These are phyloP conservation scores for Podaxis sp. DNA, from an alignment of 768 basidiomycete genomes.

Conservation along the genomic window DNA sequence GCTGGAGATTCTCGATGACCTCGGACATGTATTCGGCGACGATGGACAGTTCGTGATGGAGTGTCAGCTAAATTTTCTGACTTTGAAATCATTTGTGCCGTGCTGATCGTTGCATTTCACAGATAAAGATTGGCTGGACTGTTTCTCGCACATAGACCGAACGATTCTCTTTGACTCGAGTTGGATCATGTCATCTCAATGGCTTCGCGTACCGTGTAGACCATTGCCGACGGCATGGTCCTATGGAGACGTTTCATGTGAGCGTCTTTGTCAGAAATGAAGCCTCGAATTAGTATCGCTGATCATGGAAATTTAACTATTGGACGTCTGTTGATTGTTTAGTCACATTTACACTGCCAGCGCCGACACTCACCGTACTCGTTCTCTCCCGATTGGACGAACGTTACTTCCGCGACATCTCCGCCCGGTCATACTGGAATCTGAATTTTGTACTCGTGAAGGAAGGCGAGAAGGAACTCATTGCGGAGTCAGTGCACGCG, in stretches of 20 bases:
- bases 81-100: not conserved
- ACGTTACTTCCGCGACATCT: slow-evolving; percentile 48
- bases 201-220: slow-evolving; percentile 44
- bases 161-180: slow-evolving; percentile 45
- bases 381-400: slow-evolving; percentile 51
- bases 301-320: not conserved
- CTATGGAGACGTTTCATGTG: slow-evolving; percentile 55
- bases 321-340: no score
- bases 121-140: slow-evolving; percentile 42
- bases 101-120: not conserved
- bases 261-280: slow-evolving; percentile 19
- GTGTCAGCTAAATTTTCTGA: slow-evolving; percentile 25
- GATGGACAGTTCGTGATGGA: slow-evolving; percentile 55
- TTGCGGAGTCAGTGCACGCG: slow-evolving; percentile 33
- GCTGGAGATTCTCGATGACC: slow-evolving; percentile 34
- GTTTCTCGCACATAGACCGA: slow-evolving; percentile 42
- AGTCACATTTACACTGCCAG: slow-evolving; percentile 47
- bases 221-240: slow-evolving; percentile 48
- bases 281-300: not conserved
- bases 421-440: slow-evolving; percentile 41
- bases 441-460: slow-evolving; percentile 52
- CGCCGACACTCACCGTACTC: slow-evolving; percentile 40
- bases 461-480: slow-evolving; percentile 37
- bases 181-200: slow-evolving; percentile 48
- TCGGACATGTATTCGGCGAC: slow-evolving; percentile 44